Conservation (phyloP, 2,329 filamentous ascomycete species). For the Arthrobotrys megalospora region DNA sequence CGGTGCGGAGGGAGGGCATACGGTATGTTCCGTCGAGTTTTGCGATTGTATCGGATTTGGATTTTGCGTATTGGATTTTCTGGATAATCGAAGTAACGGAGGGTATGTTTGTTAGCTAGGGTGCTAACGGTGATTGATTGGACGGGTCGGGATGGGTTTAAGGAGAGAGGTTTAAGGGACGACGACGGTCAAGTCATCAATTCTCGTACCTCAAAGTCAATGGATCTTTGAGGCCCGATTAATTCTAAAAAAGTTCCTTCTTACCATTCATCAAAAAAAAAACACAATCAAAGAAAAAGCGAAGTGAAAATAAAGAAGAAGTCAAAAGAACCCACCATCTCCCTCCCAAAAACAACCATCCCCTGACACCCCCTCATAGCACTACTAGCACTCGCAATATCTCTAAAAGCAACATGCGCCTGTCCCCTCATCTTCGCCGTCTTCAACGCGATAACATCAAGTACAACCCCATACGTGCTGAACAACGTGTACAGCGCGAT, state of each 20-base stretch:
- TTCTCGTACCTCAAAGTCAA: constrained; percentile 58
- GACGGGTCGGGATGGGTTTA: background rate
- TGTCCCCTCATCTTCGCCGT: constrained; percentile 95
- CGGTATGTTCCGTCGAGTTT: constrained; percentile 94
- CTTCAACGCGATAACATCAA: constrained; percentile 92
- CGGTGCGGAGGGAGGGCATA: constrained; percentile 67
- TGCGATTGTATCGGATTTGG: constrained; percentile 87
- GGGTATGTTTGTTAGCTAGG: constrained; percentile 50
- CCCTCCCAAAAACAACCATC: constrained; percentile 85
- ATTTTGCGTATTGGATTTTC: constrained; percentile 92
- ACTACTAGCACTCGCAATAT: constrained; percentile 91
- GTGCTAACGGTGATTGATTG: background rate
- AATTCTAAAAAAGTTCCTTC: constrained; percentile 22
- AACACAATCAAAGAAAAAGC: background rate
- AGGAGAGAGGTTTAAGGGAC: background rate
- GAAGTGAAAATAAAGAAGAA: background rate
- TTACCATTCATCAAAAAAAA: constrained; percentile 17
- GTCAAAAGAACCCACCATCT: constrained; percentile 76
- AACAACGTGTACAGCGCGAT: constrained; percentile 93
- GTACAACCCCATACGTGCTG: constrained; percentile 90
- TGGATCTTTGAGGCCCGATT: constrained; percentile 59
- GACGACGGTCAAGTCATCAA: constrained; percentile 17
- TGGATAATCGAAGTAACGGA: constrained; percentile 67
- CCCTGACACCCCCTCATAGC: constrained; percentile 91
- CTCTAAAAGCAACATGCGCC: constrained; percentile 91